Evolutionary conservation across 148 eudicot genomes (phyloP).

Genomic region (Gaultheria prostrata): DNA sequence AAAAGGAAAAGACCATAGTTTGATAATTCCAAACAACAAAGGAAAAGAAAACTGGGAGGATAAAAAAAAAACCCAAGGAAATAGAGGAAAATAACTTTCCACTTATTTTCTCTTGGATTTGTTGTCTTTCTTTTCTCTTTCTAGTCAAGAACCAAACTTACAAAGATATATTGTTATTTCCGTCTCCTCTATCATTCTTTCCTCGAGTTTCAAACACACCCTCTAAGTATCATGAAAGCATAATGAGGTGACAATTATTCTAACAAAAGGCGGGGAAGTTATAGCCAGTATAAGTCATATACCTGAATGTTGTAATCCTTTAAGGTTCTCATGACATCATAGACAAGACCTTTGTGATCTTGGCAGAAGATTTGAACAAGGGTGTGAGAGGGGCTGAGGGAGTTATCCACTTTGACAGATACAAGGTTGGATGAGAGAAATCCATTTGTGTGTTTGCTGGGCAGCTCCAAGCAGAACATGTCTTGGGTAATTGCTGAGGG

Average conservation of each 20-base stretch:
- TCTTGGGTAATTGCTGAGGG: constrained; percentile 43
- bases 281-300: background rate
- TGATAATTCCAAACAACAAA: background rate
- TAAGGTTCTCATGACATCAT: constrained; percentile 58
- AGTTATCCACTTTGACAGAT: constrained; percentile 46
- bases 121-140: background rate
- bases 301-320: constrained; percentile 72
- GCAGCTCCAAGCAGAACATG: constrained; percentile 31
- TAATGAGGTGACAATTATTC: too few species aligned
- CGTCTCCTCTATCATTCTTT: background rate
- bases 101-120: background rate
- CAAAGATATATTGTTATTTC: background rate
- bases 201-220: background rate
- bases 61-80: background rate
- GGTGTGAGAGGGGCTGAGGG: constrained; percentile 61
- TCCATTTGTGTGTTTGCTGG: constrained; percentile 24
- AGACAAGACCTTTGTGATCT: constrained; percentile 61
- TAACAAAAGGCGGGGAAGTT: background rate
- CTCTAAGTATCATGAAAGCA: background rate
- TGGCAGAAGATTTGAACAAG: constrained; percentile 52
- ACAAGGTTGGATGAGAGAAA: constrained; percentile 17
- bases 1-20: background rate
- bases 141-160: too few species aligned
- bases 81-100: background rate
- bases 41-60: background rate